Base-by-base conservation (phyloP, 192 early-diverging fungal genomes). In the Pecoramyces ruminantium region DNA sequence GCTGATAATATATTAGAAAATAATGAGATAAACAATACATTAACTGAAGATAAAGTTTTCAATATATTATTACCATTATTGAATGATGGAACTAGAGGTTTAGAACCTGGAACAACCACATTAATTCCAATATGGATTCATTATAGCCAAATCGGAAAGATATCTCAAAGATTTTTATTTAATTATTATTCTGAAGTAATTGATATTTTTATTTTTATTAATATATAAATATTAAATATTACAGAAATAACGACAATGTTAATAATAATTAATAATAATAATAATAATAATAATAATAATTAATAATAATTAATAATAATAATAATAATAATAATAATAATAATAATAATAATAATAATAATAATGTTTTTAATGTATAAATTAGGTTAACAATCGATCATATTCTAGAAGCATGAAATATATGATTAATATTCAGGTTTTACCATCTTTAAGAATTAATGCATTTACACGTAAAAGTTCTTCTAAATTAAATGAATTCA, bases 401-500 rank as follows among this genome's bases (percentile, higher is more conserved):
- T 51, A 51, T 51, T 91, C 88, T 82, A 88, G 95, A 21, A 93
- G 88, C 30, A 84, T 95, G 29, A 88, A 90, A 13, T 89, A 91
- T 85, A 86, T 88, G 28, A 40, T 91, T 11, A 38, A 83, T 0
- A 83, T 89, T 15, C 88, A 94, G 27, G 95, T 99, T 4, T 84
- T 89, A 40, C 94, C 96, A 14, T 96, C 96, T 8, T 86, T 99
- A 25, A 90, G 95, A 78, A 95, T 99, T 84, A 96, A 96, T 82
- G 94, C 96, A 1, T 97, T 99, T 84, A 95, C 96, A 12, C 85
- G 96, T 29, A 94, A 95, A 12, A 94, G 95, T 79, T 86, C 90
- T 28, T 87, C 84, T n/a, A 86, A 84, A 16, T 86, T 95, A 13
- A 90, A 92, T 83, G 95, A 97, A 82, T 96, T 94, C 80, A 92